phyloP scores from a whole-genome alignment of 1,139 yeast genomes.

The Dujonia santamariae region DNA sequence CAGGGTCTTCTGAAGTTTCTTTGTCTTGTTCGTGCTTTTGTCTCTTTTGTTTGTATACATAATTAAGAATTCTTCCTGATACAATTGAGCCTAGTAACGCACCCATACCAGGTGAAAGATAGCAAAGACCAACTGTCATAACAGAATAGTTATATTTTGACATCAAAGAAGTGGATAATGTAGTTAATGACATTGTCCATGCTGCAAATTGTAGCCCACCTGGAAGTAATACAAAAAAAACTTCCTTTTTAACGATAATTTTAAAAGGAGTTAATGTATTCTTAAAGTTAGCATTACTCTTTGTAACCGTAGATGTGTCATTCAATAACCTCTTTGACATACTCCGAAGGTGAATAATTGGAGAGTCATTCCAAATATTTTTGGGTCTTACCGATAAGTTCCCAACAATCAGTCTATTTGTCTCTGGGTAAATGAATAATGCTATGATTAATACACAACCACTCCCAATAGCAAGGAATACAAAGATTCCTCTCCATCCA shows the following conservation, averaged over 20 bases:
- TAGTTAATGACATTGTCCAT: slow-evolving; percentile 37
- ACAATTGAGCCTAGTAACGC: slow-evolving; percentile 29
- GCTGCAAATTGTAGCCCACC: slow-evolving; percentile 37
- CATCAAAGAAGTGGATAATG: slow-evolving; percentile 30
- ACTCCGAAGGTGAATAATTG: slow-evolving; percentile 22
- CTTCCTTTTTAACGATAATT: slow-evolving; percentile 23
- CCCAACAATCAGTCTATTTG: slow-evolving; percentile 35
- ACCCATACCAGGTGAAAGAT: slow-evolving; percentile 37
- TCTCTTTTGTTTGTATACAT: slow-evolving; percentile 22
- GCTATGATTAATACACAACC: slow-evolving; percentile 27
- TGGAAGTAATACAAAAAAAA: slow-evolving; percentile 27
- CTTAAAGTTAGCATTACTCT: slow-evolving; percentile 17
- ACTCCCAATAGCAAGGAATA: slow-evolving; percentile 36
- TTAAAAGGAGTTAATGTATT: slow-evolving; percentile 29
- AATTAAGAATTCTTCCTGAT: slow-evolving; percentile 27
- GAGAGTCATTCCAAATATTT: slow-evolving; percentile 33
- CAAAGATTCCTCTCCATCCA: slow-evolving; percentile 38
- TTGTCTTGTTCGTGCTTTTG: slow-evolving; percentile 17
- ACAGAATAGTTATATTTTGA: slow-evolving; percentile 28
- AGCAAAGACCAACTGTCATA: slow-evolving; percentile 35
- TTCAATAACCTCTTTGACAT: slow-evolving; percentile 23
- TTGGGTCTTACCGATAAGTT: slow-evolving; percentile 34
- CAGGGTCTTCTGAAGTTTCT: slow-evolving; percentile 10
- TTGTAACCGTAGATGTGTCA: slow-evolving; percentile 23
- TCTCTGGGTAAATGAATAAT: slow-evolving; percentile 31